Conservation (phyloP, 2,329 filamentous ascomycete species). For the Arthroderma sp. region DNA sequence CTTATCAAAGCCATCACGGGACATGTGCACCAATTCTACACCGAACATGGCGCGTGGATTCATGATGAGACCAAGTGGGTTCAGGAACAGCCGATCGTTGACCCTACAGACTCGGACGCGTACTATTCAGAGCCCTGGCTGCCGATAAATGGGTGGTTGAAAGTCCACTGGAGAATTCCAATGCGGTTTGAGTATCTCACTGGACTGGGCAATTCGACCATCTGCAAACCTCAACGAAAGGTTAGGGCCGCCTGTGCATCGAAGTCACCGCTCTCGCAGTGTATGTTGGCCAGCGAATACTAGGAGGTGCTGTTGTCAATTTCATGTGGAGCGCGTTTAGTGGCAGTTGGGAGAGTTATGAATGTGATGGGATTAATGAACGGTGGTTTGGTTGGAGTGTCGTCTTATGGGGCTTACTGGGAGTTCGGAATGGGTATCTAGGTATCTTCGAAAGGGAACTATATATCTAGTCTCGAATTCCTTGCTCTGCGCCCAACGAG, state of each 20-base stretch:
- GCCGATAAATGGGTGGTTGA: slow-evolving; percentile 13
- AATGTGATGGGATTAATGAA: not conserved
- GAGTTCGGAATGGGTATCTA: not conserved
- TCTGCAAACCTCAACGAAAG: not conserved
- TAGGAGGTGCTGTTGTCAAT: not conserved
- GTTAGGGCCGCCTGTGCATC: not conserved
- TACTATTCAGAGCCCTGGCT: slow-evolving; percentile 11
- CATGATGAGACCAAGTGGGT: slow-evolving; percentile 6
- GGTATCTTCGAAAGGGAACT: not conserved
- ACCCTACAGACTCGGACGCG: not conserved
- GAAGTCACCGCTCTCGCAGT: not conserved
- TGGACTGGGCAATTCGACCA: not conserved
- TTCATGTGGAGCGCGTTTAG: not conserved
- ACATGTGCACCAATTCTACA: slow-evolving; percentile 12
- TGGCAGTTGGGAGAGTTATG: not conserved
- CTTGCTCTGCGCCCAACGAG: not conserved
- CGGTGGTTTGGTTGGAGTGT: not conserved
- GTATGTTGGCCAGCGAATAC: not conserved
- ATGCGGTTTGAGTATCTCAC: slow-evolving; percentile 7
- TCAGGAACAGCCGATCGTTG: slow-evolving; percentile 4
- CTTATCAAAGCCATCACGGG: slow-evolving; percentile 12
- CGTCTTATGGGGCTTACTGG: not conserved
- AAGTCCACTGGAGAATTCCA: not conserved
- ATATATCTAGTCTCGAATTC: not conserved
- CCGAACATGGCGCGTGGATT: slow-evolving; percentile 9